Evolutionary conservation across 345 rosid species (phyloP), one percentile per base, ranked within the genome.

Genomic region (Corchorus capsularis): DNA sequence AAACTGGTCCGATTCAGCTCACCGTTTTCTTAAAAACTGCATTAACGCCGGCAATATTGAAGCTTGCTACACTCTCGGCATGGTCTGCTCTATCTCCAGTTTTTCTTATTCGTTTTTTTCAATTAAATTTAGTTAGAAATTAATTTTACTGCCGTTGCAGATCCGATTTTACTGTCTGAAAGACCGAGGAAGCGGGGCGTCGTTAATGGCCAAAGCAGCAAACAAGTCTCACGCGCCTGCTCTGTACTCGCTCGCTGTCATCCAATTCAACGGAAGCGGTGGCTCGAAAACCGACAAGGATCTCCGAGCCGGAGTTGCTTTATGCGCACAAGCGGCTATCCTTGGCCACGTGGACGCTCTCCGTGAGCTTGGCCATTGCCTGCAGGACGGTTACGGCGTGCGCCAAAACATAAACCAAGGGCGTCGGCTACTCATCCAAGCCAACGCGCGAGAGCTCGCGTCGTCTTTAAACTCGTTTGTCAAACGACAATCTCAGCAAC

Each of bases 181-280:
- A 77, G 84, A 79, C 72, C 82, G 82, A 45, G 76, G 46, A 17
- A 85, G 81, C 72, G 96, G 96, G 2, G 86, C 85, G 3, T 88
- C 93, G 10, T 56, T 91, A 9, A 85, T 91, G 87, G 96, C 93
- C 0, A 91, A 79, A 73, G 96, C 95, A 0, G 95, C 95, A 2
- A 83, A 85, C 17, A 87, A 83, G 47, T 86, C 90, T 11, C 93
- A 87, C 84, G 77, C 86, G 74, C 75, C 78, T 65, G 93, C 95
- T 3, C 85, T 91, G 0, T 87, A 91, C 63, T 81, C 95, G 7
- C 85, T 91, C 17, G 78, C 92, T 1, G 84, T 91, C 53, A 86
- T 91, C 63, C 95, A 91, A 70, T 91, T 91, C 65, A 91, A 91
- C 87, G 95, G 95, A 35, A 91, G 95, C 49, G 92, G 95, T 8